Base-by-base conservation (phyloP, 257 asterid genomes). In the Leonotis leonurus region DNA sequence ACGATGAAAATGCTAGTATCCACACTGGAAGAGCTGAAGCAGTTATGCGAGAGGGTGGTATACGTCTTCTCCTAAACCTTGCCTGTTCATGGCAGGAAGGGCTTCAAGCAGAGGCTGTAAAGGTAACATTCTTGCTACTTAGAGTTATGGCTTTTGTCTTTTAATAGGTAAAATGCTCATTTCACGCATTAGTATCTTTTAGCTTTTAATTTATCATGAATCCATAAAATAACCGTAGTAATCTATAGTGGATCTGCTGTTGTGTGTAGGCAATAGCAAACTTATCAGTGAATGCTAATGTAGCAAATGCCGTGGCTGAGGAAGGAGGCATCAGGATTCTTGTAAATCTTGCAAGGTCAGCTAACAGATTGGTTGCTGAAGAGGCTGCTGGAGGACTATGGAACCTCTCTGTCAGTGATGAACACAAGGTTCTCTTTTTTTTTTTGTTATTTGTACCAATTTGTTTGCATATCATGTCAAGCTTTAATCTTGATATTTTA, bases 321-420 rank as follows among this genome's bases (percentile, higher is more conserved):
- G 95, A 82, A 74, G 98, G 95, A 63, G 98, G 98, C 51, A 84
- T 88, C 41, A 16, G 52, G 35, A 59, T 85, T 67, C 85, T 90
- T 33, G 83, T 83, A 56, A 69, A 68, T 61, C 80, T 85, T 70
- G 95, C 95, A 4, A 78, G 74, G 84, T 90, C 98, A 21, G 75
- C 72, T 54, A 90, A 82, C 74, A 88, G 76, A 74, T 67, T 74
- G 77, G 94, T 88, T 37, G 91, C 96, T 13, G 94, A 85, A 88
- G 91, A 85, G 78, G 96, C 96, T 49, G 88, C 94, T 0, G 96
- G 94, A 73, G 96, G 91, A 65, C 75, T 90, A 56, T 82, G 96
- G 98, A 88, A 90, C 66, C 96, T 90, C 32, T 88, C 96, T 6
- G 86, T 82, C 22, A 89, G 95, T 40, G 89, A 88, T 71, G 95